Conservation (phyloP, 2,329 filamentous ascomycete species). For the Albifimbria verrucaria region DNA sequence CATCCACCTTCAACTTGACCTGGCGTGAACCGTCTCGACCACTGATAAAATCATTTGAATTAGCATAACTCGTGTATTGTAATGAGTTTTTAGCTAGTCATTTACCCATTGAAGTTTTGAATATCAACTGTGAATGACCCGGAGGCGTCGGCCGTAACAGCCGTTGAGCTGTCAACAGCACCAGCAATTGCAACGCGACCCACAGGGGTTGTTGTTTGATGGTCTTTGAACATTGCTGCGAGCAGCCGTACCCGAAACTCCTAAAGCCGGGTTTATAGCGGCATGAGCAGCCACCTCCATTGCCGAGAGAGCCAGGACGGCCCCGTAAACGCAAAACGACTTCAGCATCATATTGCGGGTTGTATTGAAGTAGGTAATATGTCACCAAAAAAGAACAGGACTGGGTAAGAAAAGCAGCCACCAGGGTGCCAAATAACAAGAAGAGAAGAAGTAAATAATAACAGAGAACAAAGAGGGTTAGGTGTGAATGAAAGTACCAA, state of each 20-base stretch:
- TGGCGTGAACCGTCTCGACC: conserved; percentile 11
- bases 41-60: conserved; percentile 1
- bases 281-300: conserved; percentile 9
- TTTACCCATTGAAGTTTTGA: conserved; percentile 12
- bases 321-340: conserved; percentile 4
- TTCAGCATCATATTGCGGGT: conserved; percentile 4
- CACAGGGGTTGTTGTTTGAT: conserved; percentile 9
- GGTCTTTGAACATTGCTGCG: conserved; percentile 9
- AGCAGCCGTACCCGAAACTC: conserved; percentile 7
- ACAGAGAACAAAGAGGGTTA: not conserved
- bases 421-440: conserved; percentile 2
- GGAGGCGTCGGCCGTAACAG: conserved; percentile 10
- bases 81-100: not conserved
- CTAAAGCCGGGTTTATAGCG: conserved; percentile 10
- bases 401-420: conserved; percentile 2
- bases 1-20: conserved; percentile 9
- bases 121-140: conserved; percentile 9
- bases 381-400: not conserved
- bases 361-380: not conserved
- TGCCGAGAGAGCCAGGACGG: conserved; percentile 7
- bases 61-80: not conserved
- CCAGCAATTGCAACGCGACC: conserved; percentile 5
- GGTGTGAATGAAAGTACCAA: not conserved
- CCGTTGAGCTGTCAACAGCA: conserved; percentile 7
- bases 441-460: not conserved